phyloP scores from a whole-genome alignment of 306 rosid genomes.

The Prunus mongolica region DNA sequence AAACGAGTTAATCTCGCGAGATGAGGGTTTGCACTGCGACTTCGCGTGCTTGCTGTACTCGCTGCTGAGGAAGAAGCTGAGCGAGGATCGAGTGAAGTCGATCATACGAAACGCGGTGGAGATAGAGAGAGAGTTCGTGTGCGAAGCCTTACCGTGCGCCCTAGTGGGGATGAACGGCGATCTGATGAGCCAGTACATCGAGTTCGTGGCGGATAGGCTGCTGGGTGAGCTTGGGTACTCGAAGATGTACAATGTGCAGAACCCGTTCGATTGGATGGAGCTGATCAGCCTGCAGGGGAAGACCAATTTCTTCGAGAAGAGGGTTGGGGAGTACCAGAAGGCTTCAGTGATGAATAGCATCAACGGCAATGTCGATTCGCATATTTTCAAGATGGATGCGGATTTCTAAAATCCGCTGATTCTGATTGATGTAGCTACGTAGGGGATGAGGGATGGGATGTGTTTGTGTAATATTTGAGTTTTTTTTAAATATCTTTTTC shows the following conservation, averaged over 20 bases:
- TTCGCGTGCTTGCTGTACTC: conserved; percentile 73
- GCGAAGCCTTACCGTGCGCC: conserved; percentile 83
- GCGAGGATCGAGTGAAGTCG: conserved; percentile 52
- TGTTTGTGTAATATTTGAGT: not conserved
- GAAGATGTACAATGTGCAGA: conserved; percentile 52
- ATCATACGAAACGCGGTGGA: conserved; percentile 63
- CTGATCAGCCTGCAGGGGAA: conserved; percentile 87
- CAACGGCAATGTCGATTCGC: conserved; percentile 42
- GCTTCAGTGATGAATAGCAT: conserved; percentile 75
- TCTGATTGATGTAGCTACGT: not conserved
- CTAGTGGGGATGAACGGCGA: conserved; percentile 78
- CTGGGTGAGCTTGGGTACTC: conserved; percentile 56
- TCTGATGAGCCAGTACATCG: conserved; percentile 73
- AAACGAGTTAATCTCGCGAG: conserved; percentile 81
- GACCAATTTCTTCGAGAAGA: conserved; percentile 82
- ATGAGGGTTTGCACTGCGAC: conserved; percentile 79
- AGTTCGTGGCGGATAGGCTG: conserved; percentile 79
- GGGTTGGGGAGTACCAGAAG: conserved; percentile 86
- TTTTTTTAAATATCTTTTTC: not conserved
- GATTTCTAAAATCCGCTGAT: conserved; percentile 38
- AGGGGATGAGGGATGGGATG: too few relatives aligned
- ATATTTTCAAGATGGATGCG: conserved; percentile 62
- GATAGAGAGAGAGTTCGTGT: conserved; percentile 74
- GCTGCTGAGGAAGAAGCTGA: conserved; percentile 38
- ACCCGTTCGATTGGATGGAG: conserved; percentile 98